A percentile compares a stretch with the other conserved stretches of the same genome.
These are phyloP conservation scores for Globisporangium paroecandrum DNA, from an alignment of 352 stramenopile species.

Conservation along the genomic window DNA sequence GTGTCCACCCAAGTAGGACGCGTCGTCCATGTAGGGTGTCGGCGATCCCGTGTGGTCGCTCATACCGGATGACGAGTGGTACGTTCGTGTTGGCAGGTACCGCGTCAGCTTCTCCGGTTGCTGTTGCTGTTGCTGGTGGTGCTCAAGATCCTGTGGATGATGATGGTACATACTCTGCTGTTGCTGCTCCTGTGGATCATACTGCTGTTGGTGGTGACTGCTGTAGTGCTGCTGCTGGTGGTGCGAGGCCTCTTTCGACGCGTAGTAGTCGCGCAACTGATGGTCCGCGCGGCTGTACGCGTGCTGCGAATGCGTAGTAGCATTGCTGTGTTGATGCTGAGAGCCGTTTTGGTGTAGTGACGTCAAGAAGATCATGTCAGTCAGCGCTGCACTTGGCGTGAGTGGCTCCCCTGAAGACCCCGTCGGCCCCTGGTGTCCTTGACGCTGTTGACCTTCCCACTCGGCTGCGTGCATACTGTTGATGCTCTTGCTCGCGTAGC, in stretches of 20 bases:
- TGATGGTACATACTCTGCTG: not conserved
- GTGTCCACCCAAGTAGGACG: conserved; percentile 12
- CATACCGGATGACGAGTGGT: not conserved
- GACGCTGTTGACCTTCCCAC: conserved; percentile 3
- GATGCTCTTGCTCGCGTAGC: conserved; percentile 21
- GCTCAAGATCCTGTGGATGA: not conserved
- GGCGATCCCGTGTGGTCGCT: conserved; percentile 12
- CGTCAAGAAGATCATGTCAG: conserved; percentile 46
- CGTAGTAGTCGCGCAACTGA: conserved; percentile 11
- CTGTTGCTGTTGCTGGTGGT: conserved; percentile 5
- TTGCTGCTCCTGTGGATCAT: conserved; percentile 6
- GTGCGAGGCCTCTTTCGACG: not conserved
- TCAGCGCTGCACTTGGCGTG: conserved; percentile 22
- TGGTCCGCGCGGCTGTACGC: conserved; percentile 11
- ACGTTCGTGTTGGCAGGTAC: conserved; percentile 23
- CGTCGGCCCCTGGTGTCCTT: conserved; percentile 4
- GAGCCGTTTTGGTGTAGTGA: conserved; percentile 33
- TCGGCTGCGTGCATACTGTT: not conserved
- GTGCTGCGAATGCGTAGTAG: not conserved
- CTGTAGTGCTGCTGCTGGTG: conserved; percentile 6
- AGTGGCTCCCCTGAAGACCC: conserved; percentile 14
- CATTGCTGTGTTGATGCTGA: not conserved
- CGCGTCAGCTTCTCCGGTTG: conserved; percentile 31
- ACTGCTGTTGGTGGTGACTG: not conserved
- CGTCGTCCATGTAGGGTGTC: conserved; percentile 21